Evolutionary conservation across 441 rosid species (phyloP), one percentile per base, ranked within the genome.

Genomic region (Rhodomyrtus psidioides): DNA sequence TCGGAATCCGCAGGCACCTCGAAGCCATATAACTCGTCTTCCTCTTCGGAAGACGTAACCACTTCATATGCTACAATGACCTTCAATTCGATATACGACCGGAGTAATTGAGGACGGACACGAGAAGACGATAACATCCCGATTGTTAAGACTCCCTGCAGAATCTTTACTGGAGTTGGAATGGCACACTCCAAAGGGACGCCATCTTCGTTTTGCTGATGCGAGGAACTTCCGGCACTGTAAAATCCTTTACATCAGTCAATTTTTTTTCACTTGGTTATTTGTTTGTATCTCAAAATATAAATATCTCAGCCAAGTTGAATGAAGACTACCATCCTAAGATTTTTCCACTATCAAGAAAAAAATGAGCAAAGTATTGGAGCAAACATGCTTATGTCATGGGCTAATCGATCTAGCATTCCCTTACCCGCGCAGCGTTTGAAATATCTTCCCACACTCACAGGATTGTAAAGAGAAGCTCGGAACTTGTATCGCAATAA

Each of bases 11-110:
- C 58, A 34, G 84, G 81, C 82, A 84, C 90, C 5, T 46, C 88
- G 46, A 88, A 86, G 84, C 87, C 1, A 34, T 90, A 21, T 56
- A 54, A 59, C 55, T 55, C 88, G 17, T 89, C 90, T 70, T 90
- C 88, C 53, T 87, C 91, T 21, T 76, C 88, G 1, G 90, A 30
- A 75, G 65, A 87, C 65, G 53, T 83, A 12, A 56, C 85, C 24
- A 86, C 89, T 75, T 91, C 95, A 27, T 34, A 83, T 88, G 94
- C 91, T 57, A 84, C 94, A 51, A 92, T 93, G 95, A 93, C 94
- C 82, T 93, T 92, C 91, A 92, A 83, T 84, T 92, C 95, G 5
- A 92, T 93, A 82, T 87, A 87, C 16, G 94, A 93, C 85, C 86
- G 95, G 83, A 91, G 87, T 83, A 70, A 74, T 30, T 92, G 89